phyloP scores from a whole-genome alignment of 2,329 filamentous ascomycete species.

The Cryphonectria parasitica region DNA sequence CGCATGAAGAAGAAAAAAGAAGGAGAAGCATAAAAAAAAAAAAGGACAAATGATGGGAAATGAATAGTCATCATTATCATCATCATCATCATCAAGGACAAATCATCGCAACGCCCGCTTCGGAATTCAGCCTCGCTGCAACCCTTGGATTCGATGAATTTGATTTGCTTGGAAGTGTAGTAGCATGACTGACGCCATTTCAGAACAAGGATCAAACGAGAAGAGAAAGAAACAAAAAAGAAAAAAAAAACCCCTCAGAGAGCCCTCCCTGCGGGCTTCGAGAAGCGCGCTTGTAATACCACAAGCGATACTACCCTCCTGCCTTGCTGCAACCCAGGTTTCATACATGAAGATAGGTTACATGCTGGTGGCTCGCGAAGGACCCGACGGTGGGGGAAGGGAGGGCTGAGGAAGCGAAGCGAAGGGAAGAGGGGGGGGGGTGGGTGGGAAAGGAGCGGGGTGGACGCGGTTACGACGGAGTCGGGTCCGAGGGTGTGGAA shows the following conservation, averaged over 20 bases:
- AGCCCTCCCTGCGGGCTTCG: background rate
- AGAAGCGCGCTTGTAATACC: constrained; percentile 8
- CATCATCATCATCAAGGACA: constrained; percentile 1
- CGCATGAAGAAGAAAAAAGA: background rate
- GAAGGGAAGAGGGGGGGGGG: background rate
- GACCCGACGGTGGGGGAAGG: too few species aligned
- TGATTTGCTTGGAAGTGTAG: too few species aligned
- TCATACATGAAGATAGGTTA: background rate
- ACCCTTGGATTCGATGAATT: background rate
- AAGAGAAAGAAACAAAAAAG: background rate
- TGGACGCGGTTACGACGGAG: background rate
- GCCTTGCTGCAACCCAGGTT: background rate
- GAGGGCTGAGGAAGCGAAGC: too few species aligned
- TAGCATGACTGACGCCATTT: background rate
- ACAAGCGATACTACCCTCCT: constrained; percentile 6
- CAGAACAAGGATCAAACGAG: background rate
- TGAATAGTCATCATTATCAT: background rate
- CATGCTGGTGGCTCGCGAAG: background rate
- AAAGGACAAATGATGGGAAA: background rate
- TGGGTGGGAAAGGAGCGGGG: background rate
- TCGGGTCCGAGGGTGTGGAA: background rate
- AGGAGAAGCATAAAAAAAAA: too few species aligned
- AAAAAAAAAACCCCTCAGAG: too few species aligned
- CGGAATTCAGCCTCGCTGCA: background rate
- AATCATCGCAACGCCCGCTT: background rate